Conservation (phyloP, 441 rosid species). For the Syzygium syzygioides region DNA sequence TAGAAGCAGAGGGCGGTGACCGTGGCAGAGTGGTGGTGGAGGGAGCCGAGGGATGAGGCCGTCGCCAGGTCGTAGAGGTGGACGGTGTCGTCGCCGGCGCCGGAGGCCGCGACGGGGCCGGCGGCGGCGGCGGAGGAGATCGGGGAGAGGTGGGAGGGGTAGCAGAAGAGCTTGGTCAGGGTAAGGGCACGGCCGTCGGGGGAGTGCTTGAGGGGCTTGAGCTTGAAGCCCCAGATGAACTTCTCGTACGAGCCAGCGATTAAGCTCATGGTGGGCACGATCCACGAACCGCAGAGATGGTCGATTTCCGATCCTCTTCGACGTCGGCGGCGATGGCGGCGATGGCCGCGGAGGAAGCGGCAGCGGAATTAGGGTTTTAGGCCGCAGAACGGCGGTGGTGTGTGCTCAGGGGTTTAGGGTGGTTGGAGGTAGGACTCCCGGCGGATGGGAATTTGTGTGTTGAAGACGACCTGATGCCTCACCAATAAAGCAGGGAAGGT, state of each 20-base stretch:
- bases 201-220: constrained; percentile 46
- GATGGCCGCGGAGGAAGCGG: not conserved
- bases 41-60: constrained; percentile 78
- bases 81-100: constrained; percentile 73
- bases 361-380: not conserved
- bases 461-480: not conserved
- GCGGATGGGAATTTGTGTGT: not conserved
- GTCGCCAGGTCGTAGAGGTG: constrained; percentile 79
- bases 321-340: not conserved
- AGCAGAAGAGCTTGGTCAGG: constrained; percentile 65
- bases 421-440: not conserved
- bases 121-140: constrained; percentile 69
- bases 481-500: not conserved
- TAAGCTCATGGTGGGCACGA: constrained; percentile 38
- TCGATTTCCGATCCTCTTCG: not conserved
- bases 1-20: constrained; percentile 69
- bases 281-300: not conserved
- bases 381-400: not conserved
- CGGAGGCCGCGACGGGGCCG: constrained; percentile 80
- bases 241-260: constrained; percentile 89
- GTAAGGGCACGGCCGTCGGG: constrained; percentile 33
- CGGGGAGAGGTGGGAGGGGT: constrained; percentile 74
- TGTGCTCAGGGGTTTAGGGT: not conserved
- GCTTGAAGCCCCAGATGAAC: constrained; percentile 85
- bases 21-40: constrained; percentile 56